phyloP scores from a whole-genome alignment of 768 basidiomycete species.

The Boletus sp. region DNA sequence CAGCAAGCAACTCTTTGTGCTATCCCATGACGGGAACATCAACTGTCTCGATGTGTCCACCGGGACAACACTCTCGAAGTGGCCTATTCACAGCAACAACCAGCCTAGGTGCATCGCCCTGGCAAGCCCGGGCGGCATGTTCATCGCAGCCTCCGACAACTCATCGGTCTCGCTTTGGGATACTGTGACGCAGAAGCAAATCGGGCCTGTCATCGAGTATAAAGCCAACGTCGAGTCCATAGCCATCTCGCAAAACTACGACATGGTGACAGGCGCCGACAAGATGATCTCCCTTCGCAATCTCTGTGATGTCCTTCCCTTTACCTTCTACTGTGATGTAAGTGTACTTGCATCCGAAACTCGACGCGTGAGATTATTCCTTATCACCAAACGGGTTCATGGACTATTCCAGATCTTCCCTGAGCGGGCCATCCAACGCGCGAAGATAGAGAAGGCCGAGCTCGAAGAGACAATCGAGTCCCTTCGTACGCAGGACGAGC shows the following conservation, averaged over 20 bases:
- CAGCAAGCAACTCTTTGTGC: neutral
- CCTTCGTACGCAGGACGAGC: no score
- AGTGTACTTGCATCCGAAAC: neutral
- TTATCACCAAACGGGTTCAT: neutral
- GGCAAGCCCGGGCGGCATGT: neutral
- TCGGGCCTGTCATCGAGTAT: no score
- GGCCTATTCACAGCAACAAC: neutral
- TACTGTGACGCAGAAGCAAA: no score
- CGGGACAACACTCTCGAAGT: neutral
- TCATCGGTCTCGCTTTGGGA: no score
- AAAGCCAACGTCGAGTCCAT: no score
- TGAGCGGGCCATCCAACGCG: neutral
- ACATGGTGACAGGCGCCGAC: no score
- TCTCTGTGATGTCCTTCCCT: neutral
- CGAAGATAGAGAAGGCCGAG: neutral
- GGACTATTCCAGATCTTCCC: neutral
- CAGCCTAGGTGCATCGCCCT: neutral
- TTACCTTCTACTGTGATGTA: neutral
- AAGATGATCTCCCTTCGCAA: no score
- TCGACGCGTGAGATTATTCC: no score
- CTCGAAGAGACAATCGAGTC: no score
- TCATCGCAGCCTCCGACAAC: no score
- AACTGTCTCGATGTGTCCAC: neutral
- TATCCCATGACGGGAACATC: no score
- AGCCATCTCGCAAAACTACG: no score